Evolutionary conservation across 1,284 basidiomycete species (phyloP).

Genomic region (Apiotrichum akiyoshidainum): DNA sequence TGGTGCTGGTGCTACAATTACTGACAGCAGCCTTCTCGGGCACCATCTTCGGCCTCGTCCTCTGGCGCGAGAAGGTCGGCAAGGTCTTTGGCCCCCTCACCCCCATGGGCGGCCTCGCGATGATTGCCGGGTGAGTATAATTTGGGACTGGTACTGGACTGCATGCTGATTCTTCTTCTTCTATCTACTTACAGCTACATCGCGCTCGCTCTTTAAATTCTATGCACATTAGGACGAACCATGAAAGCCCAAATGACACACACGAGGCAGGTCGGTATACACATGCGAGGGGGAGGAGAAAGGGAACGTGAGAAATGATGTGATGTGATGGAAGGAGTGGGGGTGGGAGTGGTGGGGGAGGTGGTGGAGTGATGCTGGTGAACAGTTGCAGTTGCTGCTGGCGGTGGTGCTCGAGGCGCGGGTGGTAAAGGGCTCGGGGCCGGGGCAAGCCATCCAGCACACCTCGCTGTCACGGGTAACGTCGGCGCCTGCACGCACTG

Average conservation of each 20-base stretch:
- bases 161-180: constrained; percentile 2
- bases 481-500: no score
- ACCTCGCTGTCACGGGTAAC: no score
- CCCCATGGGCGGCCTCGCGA: constrained; percentile 66
- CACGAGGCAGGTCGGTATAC: background rate
- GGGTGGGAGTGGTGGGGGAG: no score
- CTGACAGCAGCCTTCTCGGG: constrained; percentile 60
- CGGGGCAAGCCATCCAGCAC: no score
- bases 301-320: background rate
- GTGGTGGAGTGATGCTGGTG: no score
- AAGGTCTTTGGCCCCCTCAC: constrained; percentile 69
- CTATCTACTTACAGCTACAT: constrained; percentile 19
- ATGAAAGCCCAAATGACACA: constrained; percentile 1
- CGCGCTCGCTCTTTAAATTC: constrained; percentile 21
- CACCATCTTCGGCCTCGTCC: constrained; percentile 64
- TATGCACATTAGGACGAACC: constrained; percentile 1
- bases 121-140: constrained; percentile 70
- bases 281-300: background rate
- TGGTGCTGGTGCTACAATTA: background rate
- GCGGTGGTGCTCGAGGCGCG: no score
- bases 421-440: no score
- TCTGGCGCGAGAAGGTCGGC: constrained; percentile 59
- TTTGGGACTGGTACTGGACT: background rate
- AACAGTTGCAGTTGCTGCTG: no score
- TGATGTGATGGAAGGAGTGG: no score